These are phyloP conservation scores for Nakazawaea peltata DNA, from an alignment of 805 yeast genomes.

Conservation along the genomic window DNA sequence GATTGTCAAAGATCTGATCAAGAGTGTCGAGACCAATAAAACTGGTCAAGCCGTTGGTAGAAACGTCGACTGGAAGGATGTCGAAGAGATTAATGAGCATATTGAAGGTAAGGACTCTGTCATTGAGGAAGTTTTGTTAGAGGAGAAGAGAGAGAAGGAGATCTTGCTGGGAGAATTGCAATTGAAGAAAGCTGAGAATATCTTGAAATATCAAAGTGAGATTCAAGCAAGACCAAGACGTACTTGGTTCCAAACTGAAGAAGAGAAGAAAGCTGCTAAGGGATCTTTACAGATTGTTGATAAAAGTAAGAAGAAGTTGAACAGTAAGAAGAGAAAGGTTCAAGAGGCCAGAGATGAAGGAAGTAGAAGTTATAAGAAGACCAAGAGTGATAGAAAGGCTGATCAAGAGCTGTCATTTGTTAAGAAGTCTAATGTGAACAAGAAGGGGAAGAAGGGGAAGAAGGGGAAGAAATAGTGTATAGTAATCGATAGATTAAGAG, in stretches of 20 bases:
- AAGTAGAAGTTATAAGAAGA: conserved; percentile 67
- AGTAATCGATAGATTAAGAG: no score
- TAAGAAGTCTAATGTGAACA: conserved; percentile 23
- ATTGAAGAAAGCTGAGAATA: conserved; percentile 73
- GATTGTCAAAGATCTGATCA: conserved; percentile 87
- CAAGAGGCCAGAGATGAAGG: conserved; percentile 39
- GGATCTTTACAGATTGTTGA: conserved; percentile 24
- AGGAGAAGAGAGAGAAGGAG: conserved; percentile 86
- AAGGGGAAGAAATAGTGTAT: conserved; percentile 5
- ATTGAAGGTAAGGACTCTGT: conserved; percentile 52
- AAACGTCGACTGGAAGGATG: conserved; percentile 82
- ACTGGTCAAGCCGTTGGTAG: conserved; percentile 72
- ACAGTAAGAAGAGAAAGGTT: conserved; percentile 68
- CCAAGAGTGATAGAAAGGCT: conserved; percentile 57
- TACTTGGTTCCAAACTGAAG: conserved; percentile 85
- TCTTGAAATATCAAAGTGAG: conserved; percentile 73
- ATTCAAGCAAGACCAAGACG: conserved; percentile 87
- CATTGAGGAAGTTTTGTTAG: conserved; percentile 72
- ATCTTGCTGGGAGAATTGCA: conserved; percentile 87
- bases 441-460: conserved; percentile 19
- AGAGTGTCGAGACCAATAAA: conserved; percentile 43
- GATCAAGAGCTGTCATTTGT: conserved; percentile 36
- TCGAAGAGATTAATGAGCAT: conserved; percentile 57
- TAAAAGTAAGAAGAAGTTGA: conserved; percentile 42
- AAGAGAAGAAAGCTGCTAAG: conserved; percentile 35